These are phyloP conservation scores for Stylosanthes scabra DNA, from an alignment of 331 rosid species.

Conservation along the genomic window DNA sequence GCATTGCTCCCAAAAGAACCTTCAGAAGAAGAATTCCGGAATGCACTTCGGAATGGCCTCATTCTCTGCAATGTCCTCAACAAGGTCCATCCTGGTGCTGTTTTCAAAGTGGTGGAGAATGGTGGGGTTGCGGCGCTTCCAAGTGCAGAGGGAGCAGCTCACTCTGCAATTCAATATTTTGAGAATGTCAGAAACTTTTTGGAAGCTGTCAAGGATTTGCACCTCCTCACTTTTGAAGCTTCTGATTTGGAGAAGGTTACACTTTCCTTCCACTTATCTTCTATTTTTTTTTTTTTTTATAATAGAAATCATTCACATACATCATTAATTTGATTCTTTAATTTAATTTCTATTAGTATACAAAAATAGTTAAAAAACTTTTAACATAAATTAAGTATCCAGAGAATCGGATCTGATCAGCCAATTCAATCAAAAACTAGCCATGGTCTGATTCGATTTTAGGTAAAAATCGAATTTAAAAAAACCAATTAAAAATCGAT, in stretches of 20 bases:
- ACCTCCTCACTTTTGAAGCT: constrained; percentile 94
- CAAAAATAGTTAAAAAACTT: no score
- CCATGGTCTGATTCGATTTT: no score
- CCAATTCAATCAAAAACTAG: no score
- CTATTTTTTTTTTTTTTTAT: not conserved
- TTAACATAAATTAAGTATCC: no score
- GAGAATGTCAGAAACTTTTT: constrained; percentile 97
- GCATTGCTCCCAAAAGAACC: constrained; percentile 69
- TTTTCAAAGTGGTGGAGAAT: constrained; percentile 79
- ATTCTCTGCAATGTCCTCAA: constrained; percentile 98
- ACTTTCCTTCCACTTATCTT: not conserved
- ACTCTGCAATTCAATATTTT: constrained; percentile 97
- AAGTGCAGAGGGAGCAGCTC: constrained; percentile 88
- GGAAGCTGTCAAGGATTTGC: constrained; percentile 89
- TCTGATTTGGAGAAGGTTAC: constrained; percentile 92
- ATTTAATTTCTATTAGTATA: no score
- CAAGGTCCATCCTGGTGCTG: constrained; percentile 96
- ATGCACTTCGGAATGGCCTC: constrained; percentile 88
- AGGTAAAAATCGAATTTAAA: no score
- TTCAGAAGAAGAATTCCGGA: constrained; percentile 82
- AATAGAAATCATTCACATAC: no score
- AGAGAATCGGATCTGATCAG: no score
- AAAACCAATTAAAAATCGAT: no score
- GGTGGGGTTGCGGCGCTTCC: constrained; percentile 72
- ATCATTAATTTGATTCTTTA: no score